Evolutionary conservation across 371 early-diverging fungal species (phyloP).

Genomic region (Mortierella sp.): DNA sequence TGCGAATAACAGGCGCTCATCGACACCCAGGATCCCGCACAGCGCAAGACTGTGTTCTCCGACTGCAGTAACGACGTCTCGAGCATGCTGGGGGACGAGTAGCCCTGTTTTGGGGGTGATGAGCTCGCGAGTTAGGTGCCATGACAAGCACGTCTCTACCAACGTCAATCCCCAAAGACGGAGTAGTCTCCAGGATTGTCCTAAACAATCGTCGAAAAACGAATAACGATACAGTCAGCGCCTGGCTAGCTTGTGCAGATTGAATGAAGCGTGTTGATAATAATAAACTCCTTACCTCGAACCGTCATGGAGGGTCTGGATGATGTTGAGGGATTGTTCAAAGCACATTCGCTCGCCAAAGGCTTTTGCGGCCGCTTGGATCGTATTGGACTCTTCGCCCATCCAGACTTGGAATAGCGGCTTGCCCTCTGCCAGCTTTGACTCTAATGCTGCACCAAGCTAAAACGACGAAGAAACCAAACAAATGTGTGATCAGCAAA

Average conservation of each 20-base stretch:
- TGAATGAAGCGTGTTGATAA: too few relatives aligned
- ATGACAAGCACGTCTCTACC: conserved; percentile 62
- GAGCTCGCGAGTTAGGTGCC: conserved; percentile 60
- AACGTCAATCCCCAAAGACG: conserved; percentile 31
- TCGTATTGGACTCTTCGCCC: conserved; percentile 71
- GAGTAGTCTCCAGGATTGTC: conserved; percentile 26
- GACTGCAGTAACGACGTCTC: conserved; percentile 57
- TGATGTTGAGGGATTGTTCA: conserved; percentile 60
- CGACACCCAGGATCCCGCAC: conserved; percentile 67
- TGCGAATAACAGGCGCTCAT: conserved; percentile 64
- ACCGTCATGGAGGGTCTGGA: conserved; percentile 37
- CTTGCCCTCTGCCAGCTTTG: conserved; percentile 57
- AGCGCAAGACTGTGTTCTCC: conserved; percentile 60
- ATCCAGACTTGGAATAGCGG: conserved; percentile 78
- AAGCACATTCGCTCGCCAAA: conserved; percentile 73
- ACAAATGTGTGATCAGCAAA: neutral
- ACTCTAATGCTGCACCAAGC: conserved; percentile 60
- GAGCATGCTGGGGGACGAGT: conserved; percentile 42
- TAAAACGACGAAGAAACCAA: conserved; percentile 4
- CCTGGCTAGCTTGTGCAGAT: too few relatives aligned
- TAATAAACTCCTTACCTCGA: conserved; percentile 17
- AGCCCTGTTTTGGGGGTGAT: conserved; percentile 57
- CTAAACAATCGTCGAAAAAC: conserved; percentile 29
- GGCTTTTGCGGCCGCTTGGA: conserved; percentile 68
- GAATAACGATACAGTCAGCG: too few relatives aligned